Base-by-base conservation (phyloP, 2,329 filamentous ascomycete species). In the Exophiala alcalophila region DNA sequence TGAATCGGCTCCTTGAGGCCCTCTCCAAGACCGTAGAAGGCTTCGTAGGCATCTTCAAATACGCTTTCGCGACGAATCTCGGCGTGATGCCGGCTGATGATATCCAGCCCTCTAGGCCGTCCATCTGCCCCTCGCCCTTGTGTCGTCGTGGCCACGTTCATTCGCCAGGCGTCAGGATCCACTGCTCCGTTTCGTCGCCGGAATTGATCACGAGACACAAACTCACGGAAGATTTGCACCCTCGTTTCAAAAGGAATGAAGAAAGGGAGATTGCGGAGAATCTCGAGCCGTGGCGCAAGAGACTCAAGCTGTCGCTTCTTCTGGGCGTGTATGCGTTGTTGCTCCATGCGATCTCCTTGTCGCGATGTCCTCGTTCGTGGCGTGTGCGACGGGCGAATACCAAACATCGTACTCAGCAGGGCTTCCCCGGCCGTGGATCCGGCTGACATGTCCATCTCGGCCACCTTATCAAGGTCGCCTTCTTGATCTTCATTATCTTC, bases 181-280 rank as follows among this genome's bases (percentile, higher is more conserved):
- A 82, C 70, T 50, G 75, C 68, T 0, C 86, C 87, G 19, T 75
- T 71, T 52, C 88, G 73, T 49, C 88, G 72, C 50, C 82, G 81
- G 36, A 74, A 64, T 61, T 92, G 88, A 64, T 98, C 92, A 4
- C 90, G 71, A 20, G 78, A 68, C n/a, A 97, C 86, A 57, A 97
- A 97, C 59, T 95, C 81, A 20, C 90, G 80, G 64, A 98, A 97
- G 16, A 97, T 91, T 60, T 89, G 81, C 4, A 98, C 92, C 32
- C 92, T 76, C 0, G 86, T 92, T 25, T 86, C 80, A 57, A 98
- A 98, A 0, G 91, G 92, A 30, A 98, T 92, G 54, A 91, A 86
- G 61, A 97, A 98, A 0, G 92, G 92, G 82, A 98, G 94, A 58
- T 97, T 94, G 54, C 92, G 84, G 36, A 98, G 67, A 4, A 98